These are phyloP conservation scores for Phytophthora multivora DNA, from an alignment of 352 stramenopile species.

Conservation along the genomic window DNA sequence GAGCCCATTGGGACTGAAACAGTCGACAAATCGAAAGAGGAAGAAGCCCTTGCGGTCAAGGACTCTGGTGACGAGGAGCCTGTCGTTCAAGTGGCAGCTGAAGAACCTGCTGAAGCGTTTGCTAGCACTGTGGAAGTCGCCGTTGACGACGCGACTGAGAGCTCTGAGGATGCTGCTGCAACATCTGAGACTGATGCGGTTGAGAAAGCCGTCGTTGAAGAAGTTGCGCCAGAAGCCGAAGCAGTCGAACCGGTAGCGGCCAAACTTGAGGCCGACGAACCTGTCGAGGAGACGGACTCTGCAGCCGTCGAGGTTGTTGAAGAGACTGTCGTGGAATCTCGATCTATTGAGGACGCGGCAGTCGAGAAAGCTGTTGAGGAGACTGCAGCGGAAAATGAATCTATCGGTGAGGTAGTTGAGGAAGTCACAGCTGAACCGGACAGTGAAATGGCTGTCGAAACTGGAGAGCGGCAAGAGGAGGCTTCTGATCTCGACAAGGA, in stretches of 20 bases:
- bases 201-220: slow-evolving; percentile 3
- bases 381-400: slow-evolving; percentile 1
- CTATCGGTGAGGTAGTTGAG: background rate
- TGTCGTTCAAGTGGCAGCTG: background rate
- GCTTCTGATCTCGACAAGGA: background rate
- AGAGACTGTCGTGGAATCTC: background rate
- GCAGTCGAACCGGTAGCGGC: slow-evolving; percentile 3
- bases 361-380: slow-evolving; percentile 2
- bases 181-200: background rate
- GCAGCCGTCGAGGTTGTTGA: background rate
- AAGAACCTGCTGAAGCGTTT: background rate
- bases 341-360: background rate
- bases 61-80: background rate
- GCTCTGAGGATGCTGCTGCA: background rate
- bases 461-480: background rate
- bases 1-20: background rate
- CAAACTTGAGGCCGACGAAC: background rate
- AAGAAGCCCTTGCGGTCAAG: background rate
- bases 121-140: background rate
- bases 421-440: background rate
- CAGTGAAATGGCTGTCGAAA: background rate
- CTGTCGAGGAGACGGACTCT: background rate
- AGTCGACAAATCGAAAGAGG: background rate
- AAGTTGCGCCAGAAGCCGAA: background rate
- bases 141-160: background rate